Evolutionary conservation across 164 flowering plant genomes (phyloP).

Genomic region (Magnolia changhungtana): DNA sequence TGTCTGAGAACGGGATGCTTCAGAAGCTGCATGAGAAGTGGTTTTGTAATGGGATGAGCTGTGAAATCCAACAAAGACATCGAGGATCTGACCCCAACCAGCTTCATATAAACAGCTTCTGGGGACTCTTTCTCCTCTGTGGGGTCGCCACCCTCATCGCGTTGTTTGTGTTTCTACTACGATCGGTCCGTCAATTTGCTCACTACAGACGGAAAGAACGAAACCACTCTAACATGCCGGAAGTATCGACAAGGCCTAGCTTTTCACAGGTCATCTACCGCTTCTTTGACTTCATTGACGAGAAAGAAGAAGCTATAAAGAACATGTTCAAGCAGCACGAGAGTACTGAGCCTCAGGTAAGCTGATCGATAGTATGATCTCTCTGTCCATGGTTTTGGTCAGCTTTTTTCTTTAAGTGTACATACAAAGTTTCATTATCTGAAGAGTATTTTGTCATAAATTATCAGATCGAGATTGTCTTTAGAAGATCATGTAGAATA

Average conservation of each 20-base stretch:
- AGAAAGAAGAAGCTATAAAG: conserved; percentile 74
- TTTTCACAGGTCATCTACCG: conserved; percentile 33
- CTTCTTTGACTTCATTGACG: conserved; percentile 63
- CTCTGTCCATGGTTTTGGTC: background rate
- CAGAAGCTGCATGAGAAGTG: conserved; percentile 47
- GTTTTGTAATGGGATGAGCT: conserved; percentile 45
- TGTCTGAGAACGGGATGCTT: conserved; percentile 58
- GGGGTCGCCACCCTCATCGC: conserved; percentile 37
- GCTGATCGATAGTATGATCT: background rate
- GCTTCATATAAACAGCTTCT: conserved; percentile 61
- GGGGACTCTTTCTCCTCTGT: conserved; percentile 63
- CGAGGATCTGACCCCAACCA: conserved; percentile 32
- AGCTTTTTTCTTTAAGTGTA: background rate
- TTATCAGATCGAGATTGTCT: background rate
- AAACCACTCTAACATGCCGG: conserved; percentile 7
- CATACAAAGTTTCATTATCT: too few species aligned
- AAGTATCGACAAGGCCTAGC: conserved; percentile 16
- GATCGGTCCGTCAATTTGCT: conserved; percentile 38
- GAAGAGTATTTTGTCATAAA: background rate
- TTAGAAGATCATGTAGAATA: background rate
- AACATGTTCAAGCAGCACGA: conserved; percentile 36
- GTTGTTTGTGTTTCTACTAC: conserved; percentile 40
- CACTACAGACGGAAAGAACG: conserved; percentile 38
- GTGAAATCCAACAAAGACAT: conserved; percentile 22
- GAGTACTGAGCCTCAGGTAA: conserved; percentile 13